Conservation (phyloP, 202 grass and related monocot species). For the Cymbopogon flexuosus region DNA sequence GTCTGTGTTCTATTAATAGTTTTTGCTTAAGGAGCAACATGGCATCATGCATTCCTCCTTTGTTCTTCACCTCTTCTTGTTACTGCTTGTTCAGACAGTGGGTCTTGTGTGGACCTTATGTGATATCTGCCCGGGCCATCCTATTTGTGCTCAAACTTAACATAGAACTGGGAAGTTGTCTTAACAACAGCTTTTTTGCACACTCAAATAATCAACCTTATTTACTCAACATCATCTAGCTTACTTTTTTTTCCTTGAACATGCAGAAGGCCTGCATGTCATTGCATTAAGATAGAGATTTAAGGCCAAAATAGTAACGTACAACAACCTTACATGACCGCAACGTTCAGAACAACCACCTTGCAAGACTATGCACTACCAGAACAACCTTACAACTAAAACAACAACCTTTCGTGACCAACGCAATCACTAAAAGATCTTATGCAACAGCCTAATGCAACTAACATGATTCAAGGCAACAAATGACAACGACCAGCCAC, state of each 20-base stretch:
- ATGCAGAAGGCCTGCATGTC: not conserved
- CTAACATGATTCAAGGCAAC: not conserved
- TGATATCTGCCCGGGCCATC: not conserved
- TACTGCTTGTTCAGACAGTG: not conserved
- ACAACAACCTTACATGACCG: not conserved
- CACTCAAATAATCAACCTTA: not conserved
- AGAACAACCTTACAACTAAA: not conserved
- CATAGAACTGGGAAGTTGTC: not conserved
- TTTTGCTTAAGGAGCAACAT: not conserved
- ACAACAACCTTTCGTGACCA: not conserved
- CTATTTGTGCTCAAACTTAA: not conserved
- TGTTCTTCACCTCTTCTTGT: not conserved
- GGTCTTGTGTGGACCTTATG: not conserved
- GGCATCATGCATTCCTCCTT: not conserved
- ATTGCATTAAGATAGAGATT: not conserved
- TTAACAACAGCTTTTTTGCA: not conserved
- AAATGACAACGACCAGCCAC: not conserved
- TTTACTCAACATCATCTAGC: not conserved
- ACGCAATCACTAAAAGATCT: not conserved
- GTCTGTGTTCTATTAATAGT: not conserved
- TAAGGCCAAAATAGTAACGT: not conserved
- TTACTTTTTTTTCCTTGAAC: not conserved
- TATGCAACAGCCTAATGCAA: not conserved
- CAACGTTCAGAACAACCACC: not conserved
- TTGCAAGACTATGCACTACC: not conserved